A percentile compares a stretch with the other conserved stretches of the same genome.
Conservation (phyloP, 495 filamentous ascomycete genomes). For the Aspergillus leporis region DNA sequence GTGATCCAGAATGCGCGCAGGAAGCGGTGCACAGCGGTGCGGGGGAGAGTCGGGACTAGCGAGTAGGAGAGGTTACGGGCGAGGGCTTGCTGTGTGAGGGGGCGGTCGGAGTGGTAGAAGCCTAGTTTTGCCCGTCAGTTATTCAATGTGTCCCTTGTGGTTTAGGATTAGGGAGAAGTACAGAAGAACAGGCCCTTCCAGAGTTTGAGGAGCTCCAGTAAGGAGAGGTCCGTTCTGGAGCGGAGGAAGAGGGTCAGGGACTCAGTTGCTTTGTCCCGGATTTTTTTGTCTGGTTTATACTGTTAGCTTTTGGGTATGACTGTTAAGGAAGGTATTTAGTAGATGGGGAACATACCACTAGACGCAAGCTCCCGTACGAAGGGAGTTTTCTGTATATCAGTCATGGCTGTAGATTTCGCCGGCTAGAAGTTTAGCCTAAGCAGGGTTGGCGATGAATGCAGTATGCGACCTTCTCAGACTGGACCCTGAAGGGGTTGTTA, state of each 20-base stretch:
- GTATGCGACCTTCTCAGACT: not conserved
- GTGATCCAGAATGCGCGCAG: conserved; percentile 87
- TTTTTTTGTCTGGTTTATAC: conserved; percentile 64
- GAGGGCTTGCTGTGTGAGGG: conserved; percentile 82
- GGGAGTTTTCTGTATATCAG: conserved; percentile 59
- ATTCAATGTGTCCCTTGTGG: not conserved
- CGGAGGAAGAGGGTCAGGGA: conserved; percentile 79
- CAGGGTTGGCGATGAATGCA: not conserved
- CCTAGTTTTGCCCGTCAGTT: conserved; percentile 34
- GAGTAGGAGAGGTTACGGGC: conserved; percentile 75
- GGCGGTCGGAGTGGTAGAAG: conserved; percentile 92
- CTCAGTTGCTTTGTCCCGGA: conserved; percentile 75
- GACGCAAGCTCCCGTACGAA: conserved; percentile 77
- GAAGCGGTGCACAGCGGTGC: conserved; percentile 52
- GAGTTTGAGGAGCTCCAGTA: conserved; percentile 82
- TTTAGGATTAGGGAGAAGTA: conserved; percentile 28
- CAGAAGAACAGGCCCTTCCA: conserved; percentile 98
- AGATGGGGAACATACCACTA: conserved; percentile 55
- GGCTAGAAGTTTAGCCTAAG: not conserved
- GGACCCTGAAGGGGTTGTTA: not conserved
- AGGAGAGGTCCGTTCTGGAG: conserved; percentile 62
- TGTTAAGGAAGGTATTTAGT: not conserved
- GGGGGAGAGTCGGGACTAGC: conserved; percentile 65
- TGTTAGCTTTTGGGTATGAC: not conserved
- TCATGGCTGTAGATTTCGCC: conserved; percentile 31